Evolutionary conservation across 1,284 basidiomycete species (phyloP).

Genomic region (Stygiomarasmius scandens): DNA sequence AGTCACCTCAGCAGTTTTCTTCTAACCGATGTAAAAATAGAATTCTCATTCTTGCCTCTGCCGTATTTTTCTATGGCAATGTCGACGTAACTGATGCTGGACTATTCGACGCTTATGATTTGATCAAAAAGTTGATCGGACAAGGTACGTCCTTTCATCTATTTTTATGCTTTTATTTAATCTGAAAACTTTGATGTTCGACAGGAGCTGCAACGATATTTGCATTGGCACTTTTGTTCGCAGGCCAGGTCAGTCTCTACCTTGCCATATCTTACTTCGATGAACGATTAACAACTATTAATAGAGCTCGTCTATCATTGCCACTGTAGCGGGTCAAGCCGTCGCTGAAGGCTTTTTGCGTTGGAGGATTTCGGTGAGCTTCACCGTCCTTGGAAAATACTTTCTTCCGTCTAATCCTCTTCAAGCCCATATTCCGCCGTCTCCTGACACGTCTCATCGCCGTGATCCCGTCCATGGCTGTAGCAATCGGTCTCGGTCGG

Average conservation of each 20-base stretch:
- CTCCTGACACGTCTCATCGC: constrained; percentile 84
- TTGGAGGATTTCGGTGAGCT: constrained; percentile 75
- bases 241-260: constrained; percentile 59
- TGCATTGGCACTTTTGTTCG: constrained; percentile 81
- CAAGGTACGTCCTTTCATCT: constrained; percentile 47
- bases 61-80: constrained; percentile 73
- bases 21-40: constrained; percentile 35
- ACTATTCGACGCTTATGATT: constrained; percentile 80
- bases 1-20: constrained; percentile 7
- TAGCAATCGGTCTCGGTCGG: constrained; percentile 78
- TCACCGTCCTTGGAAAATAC: neutral
- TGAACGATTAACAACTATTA: neutral
- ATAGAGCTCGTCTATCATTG: constrained; percentile 89
- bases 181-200: neutral
- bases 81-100: constrained; percentile 54
- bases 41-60: constrained; percentile 68
- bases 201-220: constrained; percentile 80
- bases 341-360: constrained; percentile 93
- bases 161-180: neutral
- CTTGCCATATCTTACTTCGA: neutral
- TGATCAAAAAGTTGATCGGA: constrained; percentile 72
- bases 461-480: constrained; percentile 82
- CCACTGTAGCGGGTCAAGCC: constrained; percentile 91
- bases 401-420: neutral
- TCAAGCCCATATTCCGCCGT: constrained; percentile 16